Evolutionary conservation across 208 protist species (phyloP).

Genomic region (Angomonas desouzai): DNA sequence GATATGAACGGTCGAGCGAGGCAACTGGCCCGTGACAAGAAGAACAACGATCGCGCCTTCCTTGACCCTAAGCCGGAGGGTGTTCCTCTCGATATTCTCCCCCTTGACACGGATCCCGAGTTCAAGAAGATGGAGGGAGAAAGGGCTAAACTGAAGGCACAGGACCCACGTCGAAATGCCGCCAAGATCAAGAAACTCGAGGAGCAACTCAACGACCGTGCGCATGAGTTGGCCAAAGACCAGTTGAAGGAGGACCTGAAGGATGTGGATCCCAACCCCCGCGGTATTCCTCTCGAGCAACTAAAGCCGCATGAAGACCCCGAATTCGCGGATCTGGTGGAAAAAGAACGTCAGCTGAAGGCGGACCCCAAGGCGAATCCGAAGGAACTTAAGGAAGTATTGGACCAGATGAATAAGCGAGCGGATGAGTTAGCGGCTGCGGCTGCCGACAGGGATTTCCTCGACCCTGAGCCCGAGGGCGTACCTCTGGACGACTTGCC

Average conservation of each 20-base stretch:
- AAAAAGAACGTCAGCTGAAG: constrained; percentile 33
- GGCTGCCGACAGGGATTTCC: constrained; percentile 51
- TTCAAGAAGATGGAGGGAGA: constrained; percentile 70
- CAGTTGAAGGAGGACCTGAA: constrained; percentile 57
- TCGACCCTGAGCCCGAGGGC: constrained; percentile 64
- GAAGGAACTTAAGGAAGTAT: constrained; percentile 24
- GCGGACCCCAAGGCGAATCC: constrained; percentile 34
- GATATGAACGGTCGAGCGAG: constrained; percentile 66
- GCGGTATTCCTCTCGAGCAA: constrained; percentile 47
- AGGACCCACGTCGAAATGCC: constrained; percentile 47
- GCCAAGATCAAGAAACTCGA: constrained; percentile 59
- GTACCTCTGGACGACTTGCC: constrained; percentile 48
- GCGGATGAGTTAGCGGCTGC: constrained; percentile 43
- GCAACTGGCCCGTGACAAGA: constrained; percentile 48
- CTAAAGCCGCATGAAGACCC: constrained; percentile 59
- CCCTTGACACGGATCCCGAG: constrained; percentile 51
- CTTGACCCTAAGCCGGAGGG: constrained; percentile 59
- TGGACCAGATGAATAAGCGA: constrained; percentile 49
- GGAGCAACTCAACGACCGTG: constrained; percentile 61
- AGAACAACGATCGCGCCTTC: constrained; percentile 47
- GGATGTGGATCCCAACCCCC: constrained; percentile 44
- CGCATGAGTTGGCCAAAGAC: constrained; percentile 50
- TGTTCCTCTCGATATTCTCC: constrained; percentile 50
- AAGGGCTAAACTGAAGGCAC: constrained; percentile 56
- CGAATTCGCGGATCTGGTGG: constrained; percentile 44